Conservation (phyloP, 352 stramenopile genomes). For the Halophytophthora batemanensis region DNA sequence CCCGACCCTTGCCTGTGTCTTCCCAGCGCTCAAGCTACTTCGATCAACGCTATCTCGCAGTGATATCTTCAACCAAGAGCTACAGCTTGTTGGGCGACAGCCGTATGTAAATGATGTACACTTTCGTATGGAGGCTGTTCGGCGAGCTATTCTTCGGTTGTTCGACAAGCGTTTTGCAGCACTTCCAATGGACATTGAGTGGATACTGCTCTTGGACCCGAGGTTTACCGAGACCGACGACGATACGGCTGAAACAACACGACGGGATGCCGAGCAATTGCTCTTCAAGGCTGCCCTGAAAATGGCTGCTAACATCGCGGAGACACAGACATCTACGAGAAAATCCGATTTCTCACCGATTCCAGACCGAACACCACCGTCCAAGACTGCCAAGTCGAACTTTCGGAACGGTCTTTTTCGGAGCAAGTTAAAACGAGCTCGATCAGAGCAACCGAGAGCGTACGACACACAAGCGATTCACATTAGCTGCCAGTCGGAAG, state of each 20-base stretch:
- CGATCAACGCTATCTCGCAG: neutral
- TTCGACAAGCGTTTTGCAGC: slow-evolving; percentile 4
- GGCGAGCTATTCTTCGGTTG: neutral
- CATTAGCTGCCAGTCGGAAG: neutral
- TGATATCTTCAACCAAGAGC: slow-evolving; percentile 1
- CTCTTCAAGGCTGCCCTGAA: neutral
- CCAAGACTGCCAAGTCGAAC: too few species aligned
- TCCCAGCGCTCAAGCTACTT: neutral
- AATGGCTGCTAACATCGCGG: neutral
- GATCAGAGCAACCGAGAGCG: neutral
- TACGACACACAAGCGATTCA: neutral
- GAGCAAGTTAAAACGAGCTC: neutral
- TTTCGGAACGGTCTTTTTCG: too few species aligned
- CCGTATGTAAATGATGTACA: neutral
- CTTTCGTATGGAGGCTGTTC: neutral
- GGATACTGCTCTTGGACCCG: slow-evolving; percentile 7
- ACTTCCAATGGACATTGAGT: neutral
- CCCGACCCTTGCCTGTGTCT: slow-evolving; percentile 4
- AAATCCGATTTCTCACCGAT: too few species aligned
- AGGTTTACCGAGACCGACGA: slow-evolving; percentile 4
- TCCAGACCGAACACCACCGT: too few species aligned
- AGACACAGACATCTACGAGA: too few species aligned
- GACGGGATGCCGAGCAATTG: neutral
- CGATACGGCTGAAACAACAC: neutral
- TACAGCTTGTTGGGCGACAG: neutral